Evolutionary conservation across 768 basidiomycete species (phyloP).

Genomic region (Panaeolus cyanescens): DNA sequence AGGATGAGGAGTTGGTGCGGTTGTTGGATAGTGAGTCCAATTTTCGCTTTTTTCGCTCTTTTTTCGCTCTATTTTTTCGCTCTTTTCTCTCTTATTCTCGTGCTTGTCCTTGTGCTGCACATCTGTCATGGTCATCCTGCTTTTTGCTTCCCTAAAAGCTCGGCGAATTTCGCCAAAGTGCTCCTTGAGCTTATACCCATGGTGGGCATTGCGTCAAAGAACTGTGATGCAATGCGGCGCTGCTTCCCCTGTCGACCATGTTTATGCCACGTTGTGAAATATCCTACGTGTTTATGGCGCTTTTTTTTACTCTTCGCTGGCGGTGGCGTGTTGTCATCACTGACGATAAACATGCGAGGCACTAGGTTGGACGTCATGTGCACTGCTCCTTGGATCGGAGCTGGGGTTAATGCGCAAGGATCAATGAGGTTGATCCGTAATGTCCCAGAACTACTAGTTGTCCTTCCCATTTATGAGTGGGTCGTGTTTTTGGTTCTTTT

Average conservation of each 20-base stretch:
- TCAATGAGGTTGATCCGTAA: neutral
- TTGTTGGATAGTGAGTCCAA: slow-evolving; percentile 70
- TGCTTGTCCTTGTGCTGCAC: neutral
- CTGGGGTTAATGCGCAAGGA: neutral
- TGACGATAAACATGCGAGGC: neutral
- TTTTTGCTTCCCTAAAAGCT: too few species aligned
- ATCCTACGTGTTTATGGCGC: neutral
- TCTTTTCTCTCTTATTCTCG: neutral
- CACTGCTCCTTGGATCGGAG: neutral
- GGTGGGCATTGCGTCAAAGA: too few species aligned
- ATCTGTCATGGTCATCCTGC: neutral
- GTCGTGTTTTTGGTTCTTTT: neutral
- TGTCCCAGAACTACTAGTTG: too few species aligned
- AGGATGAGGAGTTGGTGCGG: slow-evolving; percentile 69
- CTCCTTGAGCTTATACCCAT: too few species aligned
- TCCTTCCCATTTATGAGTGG: neutral
- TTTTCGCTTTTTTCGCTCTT: neutral
- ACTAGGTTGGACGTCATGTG: neutral
- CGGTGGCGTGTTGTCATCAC: neutral
- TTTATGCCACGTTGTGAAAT: neutral
- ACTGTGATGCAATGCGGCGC: neutral
- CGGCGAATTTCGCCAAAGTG: too few species aligned
- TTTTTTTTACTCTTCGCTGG: neutral
- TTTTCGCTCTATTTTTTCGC: neutral
- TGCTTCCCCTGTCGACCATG: neutral